Conservation (phyloP, 2,329 filamentous ascomycete genomes). For the Scedosporium dehoogii region DNA sequence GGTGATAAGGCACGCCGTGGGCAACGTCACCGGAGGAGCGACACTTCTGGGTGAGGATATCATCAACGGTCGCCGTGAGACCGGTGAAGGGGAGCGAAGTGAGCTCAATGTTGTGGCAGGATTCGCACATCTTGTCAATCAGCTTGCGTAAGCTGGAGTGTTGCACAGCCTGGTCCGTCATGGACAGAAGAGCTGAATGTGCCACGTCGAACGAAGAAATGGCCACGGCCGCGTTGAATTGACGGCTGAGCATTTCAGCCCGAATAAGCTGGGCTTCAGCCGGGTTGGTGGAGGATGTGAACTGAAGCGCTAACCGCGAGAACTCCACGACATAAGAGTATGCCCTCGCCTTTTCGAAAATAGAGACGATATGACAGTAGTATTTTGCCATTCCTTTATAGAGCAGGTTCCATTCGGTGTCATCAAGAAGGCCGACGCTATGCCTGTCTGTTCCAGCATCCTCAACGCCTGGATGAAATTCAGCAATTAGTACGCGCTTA, state of each 20-base stretch:
- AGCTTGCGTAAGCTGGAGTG: constrained; percentile 62
- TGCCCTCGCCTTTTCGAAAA: constrained; percentile 70
- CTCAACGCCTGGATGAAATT: constrained; percentile 27
- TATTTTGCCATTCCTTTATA: constrained; percentile 72
- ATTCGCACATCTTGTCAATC: constrained; percentile 58
- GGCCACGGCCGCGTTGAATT: constrained; percentile 74
- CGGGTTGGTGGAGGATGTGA: constrained; percentile 21
- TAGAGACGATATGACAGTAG: constrained; percentile 71
- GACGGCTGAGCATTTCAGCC: constrained; percentile 66
- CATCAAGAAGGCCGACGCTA: constrained; percentile 60
- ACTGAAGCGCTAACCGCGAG: constrained; percentile 63
- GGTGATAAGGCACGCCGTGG: constrained; percentile 64
- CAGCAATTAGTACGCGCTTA: not conserved
- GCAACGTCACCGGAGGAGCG: constrained; percentile 56
- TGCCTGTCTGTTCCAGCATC: constrained; percentile 39
- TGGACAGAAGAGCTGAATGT: constrained; percentile 66
- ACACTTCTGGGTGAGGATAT: constrained; percentile 63
- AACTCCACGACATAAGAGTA: constrained; percentile 81
- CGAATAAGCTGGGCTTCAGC: constrained; percentile 32
- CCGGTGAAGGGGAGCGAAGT: constrained; percentile 70
- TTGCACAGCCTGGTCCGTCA: constrained; percentile 63
- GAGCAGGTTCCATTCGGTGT: constrained; percentile 60
- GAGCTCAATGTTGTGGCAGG: constrained; percentile 55
- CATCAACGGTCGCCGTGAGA: constrained; percentile 69
- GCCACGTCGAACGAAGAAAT: constrained; percentile 75